Percentiles rank a stretch among this genome's conserved stretches.
These are phyloP conservation scores for Pythium volutum DNA, from an alignment of 352 stramenopile species.

Conservation along the genomic window DNA sequence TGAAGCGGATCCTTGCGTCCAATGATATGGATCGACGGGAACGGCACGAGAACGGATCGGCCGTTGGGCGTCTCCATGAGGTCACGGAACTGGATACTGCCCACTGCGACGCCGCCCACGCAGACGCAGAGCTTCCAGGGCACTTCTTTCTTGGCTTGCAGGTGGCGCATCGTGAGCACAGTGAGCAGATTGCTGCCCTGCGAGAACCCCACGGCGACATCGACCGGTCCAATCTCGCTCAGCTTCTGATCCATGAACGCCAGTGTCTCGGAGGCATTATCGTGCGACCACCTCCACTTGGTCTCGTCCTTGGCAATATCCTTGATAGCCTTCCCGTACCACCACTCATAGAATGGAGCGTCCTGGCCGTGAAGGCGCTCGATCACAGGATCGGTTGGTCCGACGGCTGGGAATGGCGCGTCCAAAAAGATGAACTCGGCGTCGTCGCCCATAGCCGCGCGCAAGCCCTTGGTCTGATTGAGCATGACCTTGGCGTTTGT, in stretches of 20 bases:
- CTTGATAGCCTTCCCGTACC: conserved; percentile 26
- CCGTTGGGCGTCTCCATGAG: conserved; percentile 34
- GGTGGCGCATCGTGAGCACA: conserved; percentile 31
- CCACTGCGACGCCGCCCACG: conserved; percentile 33
- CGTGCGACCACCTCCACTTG: conserved; percentile 35
- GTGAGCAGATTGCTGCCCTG: conserved; percentile 48
- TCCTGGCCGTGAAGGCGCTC: conserved; percentile 22
- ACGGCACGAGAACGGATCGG: conserved; percentile 15
- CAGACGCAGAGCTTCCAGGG: conserved; percentile 44
- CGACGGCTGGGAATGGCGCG: conserved; percentile 16
- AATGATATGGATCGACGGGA: conserved; percentile 48
- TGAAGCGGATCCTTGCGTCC: conserved; percentile 35
- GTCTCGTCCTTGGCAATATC: conserved; percentile 17
- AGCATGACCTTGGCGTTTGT: conserved; percentile 32
- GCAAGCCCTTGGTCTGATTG: conserved; percentile 28
- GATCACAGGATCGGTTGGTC: conserved; percentile 21
- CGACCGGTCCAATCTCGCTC: conserved; percentile 33
- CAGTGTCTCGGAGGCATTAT: conserved; percentile 35
- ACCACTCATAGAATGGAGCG: conserved; percentile 49
- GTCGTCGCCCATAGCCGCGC: conserved; percentile 21
- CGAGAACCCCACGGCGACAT: conserved; percentile 54
- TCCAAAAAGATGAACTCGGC: conserved; percentile 33
- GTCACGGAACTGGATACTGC: conserved; percentile 32
- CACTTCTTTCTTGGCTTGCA: conserved; percentile 23
- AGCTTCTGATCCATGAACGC: conserved; percentile 43